Evolutionary conservation across 2,329 filamentous ascomycete genomes (phyloP), one percentile per base, ranked within the genome.

Genomic region (Stachybotrys elegans): DNA sequence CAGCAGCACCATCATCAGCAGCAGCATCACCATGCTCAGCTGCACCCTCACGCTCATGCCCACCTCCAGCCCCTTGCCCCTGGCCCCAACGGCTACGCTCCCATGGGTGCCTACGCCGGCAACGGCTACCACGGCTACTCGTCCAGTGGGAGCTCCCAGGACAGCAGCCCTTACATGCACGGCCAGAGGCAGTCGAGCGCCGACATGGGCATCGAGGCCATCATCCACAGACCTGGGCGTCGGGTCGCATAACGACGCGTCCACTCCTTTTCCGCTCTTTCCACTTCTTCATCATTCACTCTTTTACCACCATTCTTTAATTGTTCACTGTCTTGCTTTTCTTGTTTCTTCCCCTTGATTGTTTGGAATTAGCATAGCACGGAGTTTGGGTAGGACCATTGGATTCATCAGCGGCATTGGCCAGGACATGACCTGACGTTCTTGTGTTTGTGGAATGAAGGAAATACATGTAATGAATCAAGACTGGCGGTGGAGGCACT

Each of bases 151-250:
- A 57, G 51, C 32, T 57, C 56, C 42, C 65, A 69, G 50, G 65
- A 64, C 11, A 63, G 61, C 22, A 75, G 73, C 45, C 71, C 73
- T 4, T 78, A 77, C 46, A 57, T 76, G 62, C 63, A 53, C 50
- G 62, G 66, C 8, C 69, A 71, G 51, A 62, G 78, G 34, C 65
- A 79, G 43, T 68, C 78, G 6, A 76, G 75, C 49, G 72, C 75
- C 40, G 78, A 81, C 52, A 81, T 83, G 77, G 77, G 75, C 20
- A 81, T 83, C 52, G 73, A 74, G 42, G 67, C 75, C 41, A 73
- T 82, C 46, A 78, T 82, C 52, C 78, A 81, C 59, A 68, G 75
- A 20, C 67, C 72, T 13, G 57, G 60, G 8, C 57, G 61, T 27
- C 55, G 31, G 31, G 31, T 34, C 31, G n/a, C n/a, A n/a, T 34